Base-by-base conservation (phyloP, 2,329 filamentous ascomycete genomes). In the Ascochyta fabae region DNA sequence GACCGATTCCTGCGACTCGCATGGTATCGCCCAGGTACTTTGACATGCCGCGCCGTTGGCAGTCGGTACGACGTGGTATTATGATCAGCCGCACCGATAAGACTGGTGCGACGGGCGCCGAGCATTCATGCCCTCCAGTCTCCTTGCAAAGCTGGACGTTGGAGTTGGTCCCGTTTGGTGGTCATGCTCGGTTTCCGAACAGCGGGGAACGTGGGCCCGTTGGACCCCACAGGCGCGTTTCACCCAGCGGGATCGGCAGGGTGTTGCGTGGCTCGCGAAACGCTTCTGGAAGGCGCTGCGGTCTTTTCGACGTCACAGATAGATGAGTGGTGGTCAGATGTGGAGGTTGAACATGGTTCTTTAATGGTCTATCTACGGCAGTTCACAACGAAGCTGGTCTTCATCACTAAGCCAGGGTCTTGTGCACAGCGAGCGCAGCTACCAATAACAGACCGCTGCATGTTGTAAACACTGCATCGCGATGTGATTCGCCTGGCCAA, bases 391-490 rank as follows among this genome's bases (percentile, higher is more conserved):
- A 46, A 42, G 42, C 53, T 26, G 29, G 33, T 44, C 40, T 26
- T 7, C 45, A 35, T 24, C 2, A 33, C 62, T 47, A 71, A 9
- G 60, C 50, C 12, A 72, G 52, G 15, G 65, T 59, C 45, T 65
- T 68, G 34, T 71, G 62, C 29, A 70, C 68, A 39, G 67, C 64
- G 38, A 69, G 47, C 15, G 67, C 67, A 35, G 68, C 69, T 34
- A 66, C 61, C 22, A 71, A 44, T 34, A 73, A 57, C 29, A 73
- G 47, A 15, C 64, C 65, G 38, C 69, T 66, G 57, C 69, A 73
- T 15, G 67, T 64, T 9, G 66, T 70, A 33, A 73, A 73, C 22
- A 73, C 65, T 16, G 65, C 59, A 46, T 72, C 66, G 23, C 70
- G 66, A 48, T 73, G 70, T 26, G 60, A 53, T 53, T 73, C 69